Conservation (phyloP, 208 protist genomes). For the Crithidia bombi region DNA sequence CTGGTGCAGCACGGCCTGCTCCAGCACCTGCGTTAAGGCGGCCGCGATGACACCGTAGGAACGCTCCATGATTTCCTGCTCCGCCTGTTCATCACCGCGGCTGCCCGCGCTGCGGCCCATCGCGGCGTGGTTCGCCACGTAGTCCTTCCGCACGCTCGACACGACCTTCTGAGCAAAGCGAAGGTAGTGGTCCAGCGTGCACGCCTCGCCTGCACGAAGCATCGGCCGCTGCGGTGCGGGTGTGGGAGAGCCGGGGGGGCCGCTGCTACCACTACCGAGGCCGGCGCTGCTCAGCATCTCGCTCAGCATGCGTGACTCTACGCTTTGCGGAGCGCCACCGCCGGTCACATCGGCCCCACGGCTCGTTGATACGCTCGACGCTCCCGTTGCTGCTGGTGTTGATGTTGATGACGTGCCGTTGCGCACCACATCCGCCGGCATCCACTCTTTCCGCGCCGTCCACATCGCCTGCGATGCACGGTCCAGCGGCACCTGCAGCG, state of each 20-base stretch:
- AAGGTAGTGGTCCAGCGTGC: conserved; percentile 82
- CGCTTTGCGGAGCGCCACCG: conserved; percentile 12
- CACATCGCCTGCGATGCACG: conserved; percentile 53
- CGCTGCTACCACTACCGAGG: conserved; percentile 4
- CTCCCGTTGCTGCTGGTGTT: background rate
- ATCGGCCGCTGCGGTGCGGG: conserved; percentile 11
- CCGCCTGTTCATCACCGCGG: conserved; percentile 57
- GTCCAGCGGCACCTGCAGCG: conserved; percentile 63
- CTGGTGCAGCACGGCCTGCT: conserved; percentile 42
- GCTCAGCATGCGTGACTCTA: conserved; percentile 28
- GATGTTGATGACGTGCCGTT: background rate
- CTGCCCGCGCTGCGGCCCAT: conserved; percentile 26
- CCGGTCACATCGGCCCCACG: conserved; percentile 19
- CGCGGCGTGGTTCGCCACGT: conserved; percentile 29
- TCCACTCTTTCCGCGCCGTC: conserved; percentile 35
- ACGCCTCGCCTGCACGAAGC: conserved; percentile 64
- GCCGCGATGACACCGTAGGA: conserved; percentile 67
- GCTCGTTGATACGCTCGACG: background rate
- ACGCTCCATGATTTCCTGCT: conserved; percentile 67
- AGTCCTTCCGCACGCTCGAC: conserved; percentile 70
- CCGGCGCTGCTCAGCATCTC: conserved; percentile 17
- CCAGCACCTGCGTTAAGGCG: conserved; percentile 70
- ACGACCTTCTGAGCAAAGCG: conserved; percentile 71
- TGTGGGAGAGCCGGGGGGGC: background rate
- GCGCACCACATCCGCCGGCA: conserved; percentile 27